A percentile compares a stretch with the other conserved stretches of the same genome.
Conservation (phyloP, 2,329 filamentous ascomycete species). For the Xylaria hypoxylon region DNA sequence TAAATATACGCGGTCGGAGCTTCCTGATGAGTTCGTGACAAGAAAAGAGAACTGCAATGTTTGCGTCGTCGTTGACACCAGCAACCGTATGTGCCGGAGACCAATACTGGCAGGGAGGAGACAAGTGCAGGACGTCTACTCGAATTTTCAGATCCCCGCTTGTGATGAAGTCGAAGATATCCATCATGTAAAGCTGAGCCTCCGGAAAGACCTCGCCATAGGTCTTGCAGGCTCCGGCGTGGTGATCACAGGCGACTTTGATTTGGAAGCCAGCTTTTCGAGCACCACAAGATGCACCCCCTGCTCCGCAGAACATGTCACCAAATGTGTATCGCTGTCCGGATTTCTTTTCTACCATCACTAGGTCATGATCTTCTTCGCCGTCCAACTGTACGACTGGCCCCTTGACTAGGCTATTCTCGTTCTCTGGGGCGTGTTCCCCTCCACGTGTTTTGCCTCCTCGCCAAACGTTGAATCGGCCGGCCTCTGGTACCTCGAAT, state of each 20-base stretch:
- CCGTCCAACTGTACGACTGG: conserved; percentile 40
- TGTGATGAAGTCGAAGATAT: conserved; percentile 63
- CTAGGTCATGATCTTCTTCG: conserved; percentile 24
- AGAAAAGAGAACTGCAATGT: conserved; percentile 69
- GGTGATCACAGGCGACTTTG: conserved; percentile 73
- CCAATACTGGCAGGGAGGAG: conserved; percentile 81
- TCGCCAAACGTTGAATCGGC: conserved; percentile 44
- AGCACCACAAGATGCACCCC: conserved; percentile 69
- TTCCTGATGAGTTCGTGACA: conserved; percentile 67
- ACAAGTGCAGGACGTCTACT: conserved; percentile 79
- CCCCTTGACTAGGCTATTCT: conserved; percentile 21
- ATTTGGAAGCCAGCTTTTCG: conserved; percentile 64
- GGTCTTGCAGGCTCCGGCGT: conserved; percentile 65
- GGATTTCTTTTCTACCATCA: conserved; percentile 39
- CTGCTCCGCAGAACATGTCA: conserved; percentile 72
- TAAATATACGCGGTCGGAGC: conserved; percentile 74
- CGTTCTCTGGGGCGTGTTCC: conserved; percentile 36
- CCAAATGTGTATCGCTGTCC: conserved; percentile 65
- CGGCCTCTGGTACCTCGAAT: conserved; percentile 46
- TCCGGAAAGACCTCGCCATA: conserved; percentile 70
- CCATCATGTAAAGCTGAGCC: conserved; percentile 60
- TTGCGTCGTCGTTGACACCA: conserved; percentile 72
- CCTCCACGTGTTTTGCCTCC: conserved; percentile 48
- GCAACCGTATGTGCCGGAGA: conserved; percentile 75
- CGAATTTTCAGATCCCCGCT: conserved; percentile 50